Conservation (phyloP, 176 grass and related monocot species). For the Oryza meridionalis region DNA sequence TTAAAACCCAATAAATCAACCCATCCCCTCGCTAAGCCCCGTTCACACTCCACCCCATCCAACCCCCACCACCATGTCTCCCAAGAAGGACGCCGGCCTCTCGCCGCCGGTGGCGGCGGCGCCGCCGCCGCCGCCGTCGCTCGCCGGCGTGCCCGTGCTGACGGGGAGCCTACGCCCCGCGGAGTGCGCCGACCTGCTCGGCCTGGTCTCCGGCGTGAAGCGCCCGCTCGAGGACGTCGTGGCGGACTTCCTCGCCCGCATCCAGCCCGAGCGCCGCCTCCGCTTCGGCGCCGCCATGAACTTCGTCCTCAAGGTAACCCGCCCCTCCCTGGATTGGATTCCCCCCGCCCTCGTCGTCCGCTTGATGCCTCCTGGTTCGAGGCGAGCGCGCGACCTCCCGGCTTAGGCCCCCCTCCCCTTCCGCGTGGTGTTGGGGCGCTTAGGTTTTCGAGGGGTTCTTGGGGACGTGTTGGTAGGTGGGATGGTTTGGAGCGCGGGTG, state of each 20-base stretch:
- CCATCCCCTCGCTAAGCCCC: background rate
- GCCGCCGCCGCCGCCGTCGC: background rate
- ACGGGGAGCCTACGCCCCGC: slow-evolving; percentile 40
- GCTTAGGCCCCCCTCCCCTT: background rate
- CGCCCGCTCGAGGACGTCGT: slow-evolving; percentile 67
- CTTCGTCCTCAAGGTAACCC: slow-evolving; percentile 66
- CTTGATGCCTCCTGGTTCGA: slow-evolving; percentile 21
- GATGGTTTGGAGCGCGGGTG: background rate
- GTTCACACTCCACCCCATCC: background rate
- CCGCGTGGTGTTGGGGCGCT: background rate
- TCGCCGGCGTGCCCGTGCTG: background rate
- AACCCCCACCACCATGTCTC: slow-evolving; percentile 37
- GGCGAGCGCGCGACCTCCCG: background rate
- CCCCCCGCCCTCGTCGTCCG: background rate
- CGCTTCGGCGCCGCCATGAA: slow-evolving; percentile 59
- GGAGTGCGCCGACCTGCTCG: slow-evolving; percentile 62
- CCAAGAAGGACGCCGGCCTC: slow-evolving; percentile 20
- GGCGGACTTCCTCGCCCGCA: slow-evolving; percentile 63
- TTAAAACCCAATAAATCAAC: background rate
- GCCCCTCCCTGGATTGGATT: background rate
- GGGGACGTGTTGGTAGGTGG: background rate
- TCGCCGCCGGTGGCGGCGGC: background rate
- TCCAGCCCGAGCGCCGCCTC: slow-evolving; percentile 67
- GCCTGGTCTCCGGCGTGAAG: slow-evolving; percentile 54
- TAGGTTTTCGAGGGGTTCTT: slow-evolving; percentile 16